Percentiles rank a stretch among this genome's conserved stretches.
phyloP scores from a whole-genome alignment of 306 rosid genomes.

The Prunus salicina region DNA sequence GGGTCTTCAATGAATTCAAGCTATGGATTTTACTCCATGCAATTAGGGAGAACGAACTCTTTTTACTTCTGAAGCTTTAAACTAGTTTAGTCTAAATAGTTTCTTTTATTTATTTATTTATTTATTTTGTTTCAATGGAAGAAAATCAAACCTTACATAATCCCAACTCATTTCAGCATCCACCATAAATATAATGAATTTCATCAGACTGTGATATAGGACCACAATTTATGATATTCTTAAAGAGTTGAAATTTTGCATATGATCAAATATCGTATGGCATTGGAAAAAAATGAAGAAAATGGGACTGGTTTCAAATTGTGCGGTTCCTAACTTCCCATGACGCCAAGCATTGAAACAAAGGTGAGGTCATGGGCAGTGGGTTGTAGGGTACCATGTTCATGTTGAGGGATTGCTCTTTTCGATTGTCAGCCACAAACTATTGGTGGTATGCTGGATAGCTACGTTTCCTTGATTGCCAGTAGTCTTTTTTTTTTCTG shows the following conservation, averaged over 20 bases:
- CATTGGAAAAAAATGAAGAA: background rate
- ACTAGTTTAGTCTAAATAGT: background rate
- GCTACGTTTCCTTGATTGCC: background rate
- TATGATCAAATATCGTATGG: too few relatives aligned
- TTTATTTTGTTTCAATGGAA: background rate
- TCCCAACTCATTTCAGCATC: too few relatives aligned
- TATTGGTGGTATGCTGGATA: background rate
- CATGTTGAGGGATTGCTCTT: background rate
- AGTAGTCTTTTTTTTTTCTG: background rate
- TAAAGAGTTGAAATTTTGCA: too few relatives aligned
- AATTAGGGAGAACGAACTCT: background rate
- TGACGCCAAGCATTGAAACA: background rate
- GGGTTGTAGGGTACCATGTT: background rate
- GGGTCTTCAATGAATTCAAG: background rate
- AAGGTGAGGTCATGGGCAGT: background rate
- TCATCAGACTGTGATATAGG: too few relatives aligned
- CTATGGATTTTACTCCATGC: background rate
- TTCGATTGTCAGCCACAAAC: constrained; percentile 14
- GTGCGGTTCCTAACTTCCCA: background rate
- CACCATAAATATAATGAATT: too few relatives aligned
- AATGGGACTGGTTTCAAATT: background rate
- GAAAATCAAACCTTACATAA: background rate
- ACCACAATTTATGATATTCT: too few relatives aligned
- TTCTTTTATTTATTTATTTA: too few relatives aligned
- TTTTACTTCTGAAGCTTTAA: background rate